A percentile compares a stretch with the other conserved stretches of the same genome.
Conservation (phyloP, 192 early-diverging fungal genomes). For the Backusella morwellensis region DNA sequence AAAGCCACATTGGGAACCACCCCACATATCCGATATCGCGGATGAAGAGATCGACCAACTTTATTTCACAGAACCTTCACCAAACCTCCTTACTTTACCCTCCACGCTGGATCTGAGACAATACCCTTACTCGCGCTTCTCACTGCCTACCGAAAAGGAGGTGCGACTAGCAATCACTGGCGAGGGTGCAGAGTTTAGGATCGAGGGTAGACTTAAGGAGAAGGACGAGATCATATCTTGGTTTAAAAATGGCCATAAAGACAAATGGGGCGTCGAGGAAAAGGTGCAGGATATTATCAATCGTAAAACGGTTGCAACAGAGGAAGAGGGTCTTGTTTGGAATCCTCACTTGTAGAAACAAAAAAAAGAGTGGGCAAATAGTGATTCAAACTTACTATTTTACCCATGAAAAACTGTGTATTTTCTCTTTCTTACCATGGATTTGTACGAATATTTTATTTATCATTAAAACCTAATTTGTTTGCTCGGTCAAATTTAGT, state of each 20-base stretch:
- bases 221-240: slow-evolving; percentile 54
- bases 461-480: too few relatives aligned
- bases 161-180: slow-evolving; percentile 58
- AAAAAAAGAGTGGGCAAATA: not conserved
- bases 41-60: slow-evolving; percentile 48
- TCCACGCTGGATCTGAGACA: slow-evolving; percentile 31
- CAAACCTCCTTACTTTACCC: slow-evolving; percentile 38
- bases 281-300: slow-evolving; percentile 62
- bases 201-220: slow-evolving; percentile 42
- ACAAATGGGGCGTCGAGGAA: slow-evolving; percentile 66
- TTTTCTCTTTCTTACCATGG: too few relatives aligned
- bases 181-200: slow-evolving; percentile 58
- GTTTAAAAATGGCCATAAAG: slow-evolving; percentile 52
- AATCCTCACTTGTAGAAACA: not conserved
- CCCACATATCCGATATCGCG: slow-evolving; percentile 48
- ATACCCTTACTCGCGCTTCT: slow-evolving; percentile 60
- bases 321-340: slow-evolving; percentile 15
- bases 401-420: too few relatives aligned
- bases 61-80: slow-evolving; percentile 51
- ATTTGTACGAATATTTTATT: too few relatives aligned
- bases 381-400: too few relatives aligned
- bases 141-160: slow-evolving; percentile 65
- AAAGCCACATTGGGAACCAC: slow-evolving; percentile 72
- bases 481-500: too few relatives aligned
- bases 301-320: slow-evolving; percentile 38